A percentile compares a stretch with the other conserved stretches of the same genome.
phyloP scores from a whole-genome alignment of 306 rosid genomes.

The Crotalaria pallida region DNA sequence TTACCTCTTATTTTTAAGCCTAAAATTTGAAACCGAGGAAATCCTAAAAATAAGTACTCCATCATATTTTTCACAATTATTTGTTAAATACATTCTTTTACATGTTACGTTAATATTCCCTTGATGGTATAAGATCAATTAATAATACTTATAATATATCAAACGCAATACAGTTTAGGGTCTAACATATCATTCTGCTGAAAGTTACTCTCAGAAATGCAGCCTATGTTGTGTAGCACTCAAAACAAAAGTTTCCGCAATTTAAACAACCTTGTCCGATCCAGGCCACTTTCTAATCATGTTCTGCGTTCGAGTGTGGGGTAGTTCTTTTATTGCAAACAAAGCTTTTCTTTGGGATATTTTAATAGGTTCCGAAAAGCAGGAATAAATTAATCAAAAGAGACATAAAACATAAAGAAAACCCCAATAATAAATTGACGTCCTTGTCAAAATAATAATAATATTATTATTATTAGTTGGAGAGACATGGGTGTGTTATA shows the following conservation, averaged over 20 bases:
- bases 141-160: too few relatives aligned
- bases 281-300: slow-evolving; percentile 11
- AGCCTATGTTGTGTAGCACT: background rate
- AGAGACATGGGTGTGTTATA: slow-evolving; percentile 29
- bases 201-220: background rate
- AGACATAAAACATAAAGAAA: background rate
- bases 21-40: too few relatives aligned
- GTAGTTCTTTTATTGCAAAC: background rate
- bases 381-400: background rate
- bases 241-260: background rate
- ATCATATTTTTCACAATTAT: too few relatives aligned
- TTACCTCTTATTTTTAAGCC: too few relatives aligned
- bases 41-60: too few relatives aligned
- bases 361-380: slow-evolving; percentile 4
- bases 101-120: too few relatives aligned
- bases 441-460: background rate
- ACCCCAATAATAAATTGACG: background rate
- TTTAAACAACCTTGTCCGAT: background rate
- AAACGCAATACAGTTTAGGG: too few relatives aligned
- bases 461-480: slow-evolving; percentile 24
- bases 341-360: background rate
- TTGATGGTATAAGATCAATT: too few relatives aligned
- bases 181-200: background rate
- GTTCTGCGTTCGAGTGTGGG: background rate
- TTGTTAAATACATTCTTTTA: too few relatives aligned